These are phyloP conservation scores for Paracoccidioides lutzii DNA, from an alignment of 2,329 filamentous ascomycete genomes.

Conservation along the genomic window DNA sequence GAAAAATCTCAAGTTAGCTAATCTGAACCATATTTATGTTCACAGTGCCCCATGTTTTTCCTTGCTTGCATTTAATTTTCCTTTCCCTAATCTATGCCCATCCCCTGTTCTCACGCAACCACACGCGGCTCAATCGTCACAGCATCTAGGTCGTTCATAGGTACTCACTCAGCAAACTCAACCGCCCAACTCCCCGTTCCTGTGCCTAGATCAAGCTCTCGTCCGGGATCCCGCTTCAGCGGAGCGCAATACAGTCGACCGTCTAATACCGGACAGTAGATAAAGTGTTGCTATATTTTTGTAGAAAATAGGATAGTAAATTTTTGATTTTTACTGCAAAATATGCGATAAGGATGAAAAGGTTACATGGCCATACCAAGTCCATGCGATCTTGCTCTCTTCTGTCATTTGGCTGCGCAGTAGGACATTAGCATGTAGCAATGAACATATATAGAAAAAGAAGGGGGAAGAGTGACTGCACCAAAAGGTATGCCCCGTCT, in stretches of 20 bases:
- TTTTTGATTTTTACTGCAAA: background rate
- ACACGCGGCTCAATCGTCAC: background rate
- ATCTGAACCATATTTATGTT: background rate
- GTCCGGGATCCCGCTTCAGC: background rate
- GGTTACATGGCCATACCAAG: slow-evolving; percentile 5
- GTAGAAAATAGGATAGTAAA: background rate
- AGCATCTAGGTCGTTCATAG: background rate
- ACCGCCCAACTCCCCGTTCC: slow-evolving; percentile 10
- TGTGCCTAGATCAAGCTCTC: slow-evolving; percentile 10
- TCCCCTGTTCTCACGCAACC: background rate
- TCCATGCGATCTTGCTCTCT: slow-evolving; percentile 11
- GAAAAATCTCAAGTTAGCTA: background rate
- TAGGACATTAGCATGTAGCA: background rate
- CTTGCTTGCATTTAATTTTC: background rate
- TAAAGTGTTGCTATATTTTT: slow-evolving; percentile 6
- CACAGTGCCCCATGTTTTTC: background rate
- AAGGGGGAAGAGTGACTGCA: background rate
- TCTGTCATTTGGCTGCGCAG: slow-evolving; percentile 10
- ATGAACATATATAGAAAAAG: background rate
- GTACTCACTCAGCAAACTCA: slow-evolving; percentile 11
- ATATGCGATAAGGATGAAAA: too few relatives aligned
- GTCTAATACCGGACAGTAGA: slow-evolving; percentile 6
- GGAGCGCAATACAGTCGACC: slow-evolving; percentile 7
- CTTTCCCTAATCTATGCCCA: background rate
- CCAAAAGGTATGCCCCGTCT: slow-evolving; percentile 10